A percentile compares a stretch with the other conserved stretches of the same genome.
Evolutionary conservation across 129 eudicot genomes (phyloP).

Genomic region (Flaveria ramosissima): DNA sequence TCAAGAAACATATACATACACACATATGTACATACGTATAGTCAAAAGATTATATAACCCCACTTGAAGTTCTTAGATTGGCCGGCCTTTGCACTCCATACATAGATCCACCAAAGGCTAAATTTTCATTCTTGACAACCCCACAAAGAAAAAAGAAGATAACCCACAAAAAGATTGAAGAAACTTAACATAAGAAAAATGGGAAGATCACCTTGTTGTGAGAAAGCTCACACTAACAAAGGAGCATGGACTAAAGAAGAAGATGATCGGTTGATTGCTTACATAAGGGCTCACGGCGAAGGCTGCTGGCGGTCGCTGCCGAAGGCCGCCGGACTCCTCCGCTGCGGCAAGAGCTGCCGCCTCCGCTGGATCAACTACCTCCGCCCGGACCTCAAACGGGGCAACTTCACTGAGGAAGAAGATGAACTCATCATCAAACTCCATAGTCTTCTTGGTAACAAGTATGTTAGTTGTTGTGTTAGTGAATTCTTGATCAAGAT

Average conservation of each 20-base stretch:
- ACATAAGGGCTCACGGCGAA: conserved; percentile 84
- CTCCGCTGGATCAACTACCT: conserved; percentile 96
- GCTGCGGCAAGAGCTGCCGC: conserved; percentile 98
- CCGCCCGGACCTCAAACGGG: conserved; percentile 91
- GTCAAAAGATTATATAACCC: conserved; percentile 71
- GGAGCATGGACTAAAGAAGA: conserved; percentile 99
- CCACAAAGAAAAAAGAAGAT: conserved; percentile 25
- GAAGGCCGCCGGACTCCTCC: conserved; percentile 94
- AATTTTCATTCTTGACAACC: conserved; percentile 28
- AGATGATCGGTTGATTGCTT: conserved; percentile 82
- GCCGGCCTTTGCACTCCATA: conserved; percentile 39
- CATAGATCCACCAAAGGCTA: conserved; percentile 28
- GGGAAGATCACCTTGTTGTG: conserved; percentile 99
- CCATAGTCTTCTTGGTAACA: conserved; percentile 90
- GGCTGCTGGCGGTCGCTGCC: conserved; percentile 99
- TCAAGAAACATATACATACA: conserved; percentile 11
- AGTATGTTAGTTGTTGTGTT: conserved; percentile 40
- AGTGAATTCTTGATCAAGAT: neutral
- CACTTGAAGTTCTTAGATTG: conserved; percentile 47
- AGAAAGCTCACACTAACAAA: conserved; percentile 97
- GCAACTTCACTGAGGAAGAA: conserved; percentile 87
- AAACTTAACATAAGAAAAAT: conserved; percentile 32
- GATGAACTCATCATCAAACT: conserved; percentile 91
- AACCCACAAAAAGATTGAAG: neutral
- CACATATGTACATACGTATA: neutral